Percentiles rank a stretch among this genome's conserved stretches.
Evolutionary conservation across 208 protist genomes (phyloP).

Genomic region (Herpetomonas tarakana): DNA sequence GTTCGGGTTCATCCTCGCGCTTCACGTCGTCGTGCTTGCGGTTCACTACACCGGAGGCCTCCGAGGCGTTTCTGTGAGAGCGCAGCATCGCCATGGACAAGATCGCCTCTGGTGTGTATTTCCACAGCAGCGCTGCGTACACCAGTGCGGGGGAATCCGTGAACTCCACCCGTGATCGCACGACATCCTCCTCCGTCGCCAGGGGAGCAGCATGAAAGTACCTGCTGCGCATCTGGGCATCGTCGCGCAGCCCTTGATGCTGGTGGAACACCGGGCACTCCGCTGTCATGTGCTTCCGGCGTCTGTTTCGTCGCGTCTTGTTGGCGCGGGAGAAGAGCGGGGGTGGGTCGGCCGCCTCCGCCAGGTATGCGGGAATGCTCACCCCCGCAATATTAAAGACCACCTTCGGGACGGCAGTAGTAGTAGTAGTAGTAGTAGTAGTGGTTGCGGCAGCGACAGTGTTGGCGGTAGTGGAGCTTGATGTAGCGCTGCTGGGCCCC

Average conservation of each 20-base stretch:
- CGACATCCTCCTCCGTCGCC: slow-evolving; percentile 67
- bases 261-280: slow-evolving; percentile 50
- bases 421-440: background rate
- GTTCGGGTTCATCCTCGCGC: no score
- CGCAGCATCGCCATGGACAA: slow-evolving; percentile 26
- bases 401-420: slow-evolving; percentile 11
- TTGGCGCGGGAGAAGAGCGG: slow-evolving; percentile 45
- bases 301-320: slow-evolving; percentile 32
- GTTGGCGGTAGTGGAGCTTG: no score
- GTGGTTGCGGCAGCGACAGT: background rate
- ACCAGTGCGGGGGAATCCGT: slow-evolving; percentile 45
- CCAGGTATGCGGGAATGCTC: slow-evolving; percentile 40
- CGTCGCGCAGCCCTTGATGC: slow-evolving; percentile 56
- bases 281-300: slow-evolving; percentile 34
- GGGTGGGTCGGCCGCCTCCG: slow-evolving; percentile 41
- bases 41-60: no score
- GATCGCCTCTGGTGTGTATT: slow-evolving; percentile 53
- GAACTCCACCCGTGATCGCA: slow-evolving; percentile 70
- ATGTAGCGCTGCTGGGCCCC: no score
- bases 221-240: slow-evolving; percentile 18
- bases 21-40: no score
- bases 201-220: slow-evolving; percentile 54
- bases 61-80: background rate
- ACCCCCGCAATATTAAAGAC: slow-evolving; percentile 35
- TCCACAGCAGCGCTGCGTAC: slow-evolving; percentile 78